Evolutionary conservation across 2,329 filamentous ascomycete genomes (phyloP), one percentile per base, ranked within the genome.

Genomic region (Escovopsis sp.): DNA sequence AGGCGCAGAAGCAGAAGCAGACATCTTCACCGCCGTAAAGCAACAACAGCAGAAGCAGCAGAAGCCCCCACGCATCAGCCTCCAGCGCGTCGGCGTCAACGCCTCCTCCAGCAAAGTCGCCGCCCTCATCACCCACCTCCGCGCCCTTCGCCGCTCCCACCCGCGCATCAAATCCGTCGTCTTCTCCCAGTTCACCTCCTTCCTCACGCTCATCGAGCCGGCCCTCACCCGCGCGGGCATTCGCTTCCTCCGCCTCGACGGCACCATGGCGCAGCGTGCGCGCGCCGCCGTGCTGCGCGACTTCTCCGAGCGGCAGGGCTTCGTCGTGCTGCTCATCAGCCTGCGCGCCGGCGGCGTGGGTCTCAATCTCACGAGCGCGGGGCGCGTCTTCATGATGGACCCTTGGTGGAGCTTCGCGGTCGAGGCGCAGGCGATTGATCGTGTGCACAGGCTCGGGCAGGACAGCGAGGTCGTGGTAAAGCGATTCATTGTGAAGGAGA

Each of bases 381-480:
- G 79, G 43, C 68, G 83, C 36, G 92, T 98, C 5, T 98, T 80
- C 61, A 92, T 98, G 82, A 96, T 98, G 90, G 90, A 98, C 56
- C 90, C 90, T 0, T 98, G 90, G 90, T 98, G 90, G 90, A 92
- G 83, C 52, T 98, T 88, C 57, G 87, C 90, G 0, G 79, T 96
- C 11, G 90, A 98, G 58, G 85, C 87, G 5, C 90, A 98, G 58
- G 90, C 90, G 8, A 96, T 98, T 50, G 90, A 98, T 61, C 83
- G 90, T 1, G 86, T 98, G 25, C 90, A 98, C 62, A 76, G 90
- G 8, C 94, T 98, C 83, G 90, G 90, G 0, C 90, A 98, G 56
- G 76, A 81, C 34, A 70, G 76, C 13, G 82, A 88, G 48, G 90
- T 98, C 2, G 73, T 76, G 37, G 87, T 98, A 0, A 79, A 79